These are phyloP conservation scores for Exsudoporus frostii DNA, from an alignment of 768 basidiomycete genomes.

Conservation along the genomic window DNA sequence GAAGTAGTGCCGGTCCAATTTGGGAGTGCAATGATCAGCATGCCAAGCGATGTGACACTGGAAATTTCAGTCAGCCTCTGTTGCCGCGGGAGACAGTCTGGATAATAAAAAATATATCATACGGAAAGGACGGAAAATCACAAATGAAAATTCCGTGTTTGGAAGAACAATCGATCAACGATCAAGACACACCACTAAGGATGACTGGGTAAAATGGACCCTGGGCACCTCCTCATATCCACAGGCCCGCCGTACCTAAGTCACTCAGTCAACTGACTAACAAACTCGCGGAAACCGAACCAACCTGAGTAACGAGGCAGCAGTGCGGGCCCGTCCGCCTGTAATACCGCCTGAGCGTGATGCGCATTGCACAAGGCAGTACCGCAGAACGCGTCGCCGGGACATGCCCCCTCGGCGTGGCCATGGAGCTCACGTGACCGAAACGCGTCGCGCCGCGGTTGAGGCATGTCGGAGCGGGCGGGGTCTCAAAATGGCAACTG, in stretches of 20 bases:
- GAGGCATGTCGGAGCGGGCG: constrained; percentile 32
- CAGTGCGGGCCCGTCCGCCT: background rate
- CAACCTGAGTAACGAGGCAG: background rate
- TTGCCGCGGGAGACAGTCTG: background rate
- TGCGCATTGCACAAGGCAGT: background rate
- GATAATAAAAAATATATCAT: background rate
- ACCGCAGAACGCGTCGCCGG: too few species aligned
- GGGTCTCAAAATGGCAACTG: constrained; percentile 30
- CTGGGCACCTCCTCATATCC: constrained; percentile 10
- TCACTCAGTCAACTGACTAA: background rate
- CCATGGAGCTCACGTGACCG: constrained; percentile 20
- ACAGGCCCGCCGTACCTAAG: background rate
- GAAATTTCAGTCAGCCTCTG: background rate
- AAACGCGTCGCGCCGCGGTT: constrained; percentile 27
- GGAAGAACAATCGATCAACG: constrained; percentile 19
- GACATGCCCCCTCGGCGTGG: background rate
- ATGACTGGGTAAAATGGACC: constrained; percentile 3
- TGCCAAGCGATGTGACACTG: background rate
- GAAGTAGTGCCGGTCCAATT: background rate
- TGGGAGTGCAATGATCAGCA: constrained; percentile 7
- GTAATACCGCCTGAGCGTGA: background rate
- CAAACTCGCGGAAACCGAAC: constrained; percentile 5
- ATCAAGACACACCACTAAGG: constrained; percentile 8
- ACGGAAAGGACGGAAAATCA: constrained; percentile 2
- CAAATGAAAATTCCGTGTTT: constrained; percentile 12